Evolutionary conservation across 495 filamentous ascomycete genomes (phyloP).

Genomic region (Annulohypoxylon bovei): DNA sequence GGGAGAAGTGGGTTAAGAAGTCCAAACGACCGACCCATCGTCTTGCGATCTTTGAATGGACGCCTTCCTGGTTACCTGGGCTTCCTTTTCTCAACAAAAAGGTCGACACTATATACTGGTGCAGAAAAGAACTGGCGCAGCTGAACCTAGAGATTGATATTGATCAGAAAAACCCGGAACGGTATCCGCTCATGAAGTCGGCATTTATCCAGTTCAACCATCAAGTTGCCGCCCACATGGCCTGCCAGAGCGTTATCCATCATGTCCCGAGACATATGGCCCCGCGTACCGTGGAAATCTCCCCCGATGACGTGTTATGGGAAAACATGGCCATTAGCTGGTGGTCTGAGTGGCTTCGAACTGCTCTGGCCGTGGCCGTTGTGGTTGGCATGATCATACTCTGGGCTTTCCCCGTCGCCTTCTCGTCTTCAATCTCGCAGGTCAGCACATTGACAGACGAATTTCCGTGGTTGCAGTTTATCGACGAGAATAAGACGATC

Average conservation of each 20-base stretch:
- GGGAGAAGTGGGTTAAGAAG: conserved; percentile 82
- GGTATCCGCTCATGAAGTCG: conserved; percentile 94
- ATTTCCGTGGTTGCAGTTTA: conserved; percentile 76
- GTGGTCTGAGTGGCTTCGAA: conserved; percentile 89
- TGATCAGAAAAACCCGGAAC: conserved; percentile 86
- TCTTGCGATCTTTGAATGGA: conserved; percentile 78
- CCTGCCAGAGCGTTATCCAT: conserved; percentile 90
- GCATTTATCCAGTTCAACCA: conserved; percentile 99
- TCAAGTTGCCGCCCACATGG: conserved; percentile 98
- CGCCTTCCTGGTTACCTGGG: conserved; percentile 77
- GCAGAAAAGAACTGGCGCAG: conserved; percentile 85
- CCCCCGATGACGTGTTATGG: conserved; percentile 94
- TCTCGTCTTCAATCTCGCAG: conserved; percentile 83
- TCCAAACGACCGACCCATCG: conserved; percentile 89
- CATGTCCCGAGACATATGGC: conserved; percentile 95
- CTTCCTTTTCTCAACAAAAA: conserved; percentile 86
- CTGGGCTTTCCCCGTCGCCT: conserved; percentile 92
- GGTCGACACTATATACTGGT: conserved; percentile 94
- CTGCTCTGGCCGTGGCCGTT: conserved; percentile 68
- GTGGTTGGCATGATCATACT: conserved; percentile 83
- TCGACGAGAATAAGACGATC: conserved; percentile 65
- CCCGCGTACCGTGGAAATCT: conserved; percentile 90
- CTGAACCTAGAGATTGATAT: conserved; percentile 93
- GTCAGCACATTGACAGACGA: conserved; percentile 71
- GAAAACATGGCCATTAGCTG: conserved; percentile 97